A percentile compares a stretch with the other conserved stretches of the same genome.
These are phyloP conservation scores for Lecanosticta acicola DNA, from an alignment of 2,329 filamentous ascomycete genomes.

Conservation along the genomic window DNA sequence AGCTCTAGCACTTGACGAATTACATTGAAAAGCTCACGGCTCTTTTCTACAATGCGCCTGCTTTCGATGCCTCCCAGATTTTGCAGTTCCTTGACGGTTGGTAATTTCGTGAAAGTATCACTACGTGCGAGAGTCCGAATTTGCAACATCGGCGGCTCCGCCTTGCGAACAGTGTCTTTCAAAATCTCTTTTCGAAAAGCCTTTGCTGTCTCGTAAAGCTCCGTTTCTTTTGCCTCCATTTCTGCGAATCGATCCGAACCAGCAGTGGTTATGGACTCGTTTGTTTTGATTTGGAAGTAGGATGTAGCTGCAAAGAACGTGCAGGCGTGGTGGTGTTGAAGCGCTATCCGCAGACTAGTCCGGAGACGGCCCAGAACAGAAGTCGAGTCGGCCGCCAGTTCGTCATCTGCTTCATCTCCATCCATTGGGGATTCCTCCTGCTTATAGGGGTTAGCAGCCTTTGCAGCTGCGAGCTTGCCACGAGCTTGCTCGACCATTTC, in stretches of 20 bases:
- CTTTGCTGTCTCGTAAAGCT: conserved; percentile 74
- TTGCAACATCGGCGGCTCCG: conserved; percentile 57
- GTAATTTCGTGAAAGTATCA: conserved; percentile 51
- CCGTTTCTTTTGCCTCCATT: conserved; percentile 64
- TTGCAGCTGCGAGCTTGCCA: conserved; percentile 52
- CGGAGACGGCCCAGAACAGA: conserved; percentile 36
- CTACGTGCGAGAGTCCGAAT: conserved; percentile 43
- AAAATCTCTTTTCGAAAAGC: conserved; percentile 71
- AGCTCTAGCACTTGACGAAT: conserved; percentile 68
- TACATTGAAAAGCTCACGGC: conserved; percentile 59
- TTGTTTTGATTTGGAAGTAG: conserved; percentile 74
- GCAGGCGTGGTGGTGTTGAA: conserved; percentile 77
- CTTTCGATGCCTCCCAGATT: conserved; percentile 67
- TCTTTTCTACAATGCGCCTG: conserved; percentile 57
- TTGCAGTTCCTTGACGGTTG: conserved; percentile 44
- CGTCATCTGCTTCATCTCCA: conserved; percentile 35
- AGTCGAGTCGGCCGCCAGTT: conserved; percentile 22
- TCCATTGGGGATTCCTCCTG: conserved; percentile 8
- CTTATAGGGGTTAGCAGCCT: conserved; percentile 21
- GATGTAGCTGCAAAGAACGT: conserved; percentile 81
- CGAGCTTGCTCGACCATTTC: conserved; percentile 59
- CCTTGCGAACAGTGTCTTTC: conserved; percentile 52
- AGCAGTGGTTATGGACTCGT: conserved; percentile 57
- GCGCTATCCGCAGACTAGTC: conserved; percentile 62
- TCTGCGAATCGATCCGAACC: conserved; percentile 61